Conservation (phyloP, 768 basidiomycete species). For the Hortiboletus flavorubellus region DNA sequence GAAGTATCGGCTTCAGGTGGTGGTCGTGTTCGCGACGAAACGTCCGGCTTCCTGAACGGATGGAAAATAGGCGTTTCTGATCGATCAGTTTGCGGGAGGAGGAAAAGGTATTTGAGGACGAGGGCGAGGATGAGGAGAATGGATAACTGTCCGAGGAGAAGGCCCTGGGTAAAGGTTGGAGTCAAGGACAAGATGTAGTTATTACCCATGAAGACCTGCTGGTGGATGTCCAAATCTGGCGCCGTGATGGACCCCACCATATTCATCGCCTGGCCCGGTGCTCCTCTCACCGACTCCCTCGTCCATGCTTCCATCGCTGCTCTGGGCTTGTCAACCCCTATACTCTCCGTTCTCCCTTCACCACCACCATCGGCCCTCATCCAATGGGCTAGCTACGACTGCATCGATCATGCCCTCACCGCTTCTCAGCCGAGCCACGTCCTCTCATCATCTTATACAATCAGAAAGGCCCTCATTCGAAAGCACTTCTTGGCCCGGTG, state of each 20-base stretch:
- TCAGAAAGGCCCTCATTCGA: slow-evolving; percentile 90
- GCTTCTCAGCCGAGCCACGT: slow-evolving; percentile 45
- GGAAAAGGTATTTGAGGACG: slow-evolving; percentile 93
- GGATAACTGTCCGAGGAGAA: slow-evolving; percentile 89
- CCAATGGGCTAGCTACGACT: slow-evolving; percentile 90
- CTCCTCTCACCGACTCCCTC: slow-evolving; percentile 51
- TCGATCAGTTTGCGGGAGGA: slow-evolving; percentile 67
- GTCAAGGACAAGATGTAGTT: slow-evolving; percentile 71
- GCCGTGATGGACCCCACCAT: slow-evolving; percentile 22
- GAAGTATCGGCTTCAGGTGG: slow-evolving; percentile 3
- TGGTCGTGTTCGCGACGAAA: slow-evolving; percentile 37
- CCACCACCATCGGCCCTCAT: slow-evolving; percentile 36
- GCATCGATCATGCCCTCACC: slow-evolving; percentile 73
- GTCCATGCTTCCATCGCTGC: slow-evolving; percentile 41
- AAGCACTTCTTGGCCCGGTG: slow-evolving; percentile 87
- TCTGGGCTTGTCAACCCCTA: slow-evolving; percentile 28
- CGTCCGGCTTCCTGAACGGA: slow-evolving; percentile 51
- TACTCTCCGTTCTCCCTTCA: slow-evolving; percentile 28
- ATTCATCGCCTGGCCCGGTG: slow-evolving; percentile 52
- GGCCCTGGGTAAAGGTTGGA: slow-evolving; percentile 93
- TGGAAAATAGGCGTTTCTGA: slow-evolving; percentile 58
- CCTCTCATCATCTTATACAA: slow-evolving; percentile 80
- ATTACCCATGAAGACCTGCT: slow-evolving; percentile 22
- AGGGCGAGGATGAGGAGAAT: slow-evolving; percentile 72
- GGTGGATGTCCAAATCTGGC: background rate